A percentile compares a stretch with the other conserved stretches of the same genome.
Evolutionary conservation across 2,329 filamentous ascomycete genomes (phyloP).

Genomic region (Calonectria pteridis): DNA sequence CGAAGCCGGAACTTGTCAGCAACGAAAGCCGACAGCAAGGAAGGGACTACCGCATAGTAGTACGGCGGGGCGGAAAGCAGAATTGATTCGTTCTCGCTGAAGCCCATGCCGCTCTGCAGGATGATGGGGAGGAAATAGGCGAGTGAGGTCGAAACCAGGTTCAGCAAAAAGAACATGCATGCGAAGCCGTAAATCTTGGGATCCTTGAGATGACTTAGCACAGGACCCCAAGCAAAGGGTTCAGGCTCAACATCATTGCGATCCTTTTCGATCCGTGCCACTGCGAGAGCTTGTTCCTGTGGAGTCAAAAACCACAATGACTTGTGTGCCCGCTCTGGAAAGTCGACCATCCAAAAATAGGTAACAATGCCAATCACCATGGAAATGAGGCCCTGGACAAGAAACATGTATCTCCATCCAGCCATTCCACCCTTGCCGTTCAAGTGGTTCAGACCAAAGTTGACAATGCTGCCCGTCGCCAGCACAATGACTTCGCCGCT

Average conservation of each 20-base stretch:
- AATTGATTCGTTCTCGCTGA: constrained; percentile 11
- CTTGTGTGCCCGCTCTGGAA: constrained; percentile 8
- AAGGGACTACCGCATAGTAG: constrained; percentile 12
- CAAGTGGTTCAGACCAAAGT: constrained; percentile 13
- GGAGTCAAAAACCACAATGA: constrained; percentile 5
- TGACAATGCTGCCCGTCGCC: constrained; percentile 14
- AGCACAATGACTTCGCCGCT: constrained; percentile 9
- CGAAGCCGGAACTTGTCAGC: constrained; percentile 4
- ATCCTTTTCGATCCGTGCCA: constrained; percentile 15
- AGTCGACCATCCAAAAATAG: constrained; percentile 20
- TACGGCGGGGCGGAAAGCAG: constrained; percentile 14
- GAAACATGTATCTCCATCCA: constrained; percentile 19
- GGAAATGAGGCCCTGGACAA: constrained; percentile 16
- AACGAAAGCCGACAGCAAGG: neutral
- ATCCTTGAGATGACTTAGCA: neutral
- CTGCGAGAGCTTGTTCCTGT: neutral
- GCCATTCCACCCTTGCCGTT: constrained; percentile 10
- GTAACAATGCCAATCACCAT: constrained; percentile 3
- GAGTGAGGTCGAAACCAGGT: constrained; percentile 8
- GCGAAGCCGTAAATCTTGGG: constrained; percentile 8
- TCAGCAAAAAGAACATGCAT: constrained; percentile 17
- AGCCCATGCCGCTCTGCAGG: constrained; percentile 18
- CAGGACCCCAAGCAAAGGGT: neutral
- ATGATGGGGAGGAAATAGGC: constrained; percentile 21
- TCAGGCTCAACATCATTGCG: constrained; percentile 10